Base-by-base conservation (phyloP, 805 yeast species). In the Ogataea pignaliae region DNA sequence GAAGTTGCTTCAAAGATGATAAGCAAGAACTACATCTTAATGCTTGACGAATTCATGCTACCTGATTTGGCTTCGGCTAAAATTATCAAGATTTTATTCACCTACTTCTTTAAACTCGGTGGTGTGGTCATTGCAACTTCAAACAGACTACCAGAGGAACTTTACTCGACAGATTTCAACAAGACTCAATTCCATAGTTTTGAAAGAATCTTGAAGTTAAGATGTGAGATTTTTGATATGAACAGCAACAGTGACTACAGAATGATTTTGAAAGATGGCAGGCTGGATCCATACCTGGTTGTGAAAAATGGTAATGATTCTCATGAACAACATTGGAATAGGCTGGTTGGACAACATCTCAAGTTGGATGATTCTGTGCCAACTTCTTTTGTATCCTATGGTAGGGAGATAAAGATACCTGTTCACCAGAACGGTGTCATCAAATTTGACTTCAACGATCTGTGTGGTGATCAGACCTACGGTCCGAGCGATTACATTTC, bases 41-140 rank as follows among this genome's bases (percentile, higher is more conserved):
- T 83, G 60, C 61, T 84, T 34, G 90, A 84, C 58, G 90, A 85
- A 59, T 84, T 84, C 63, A 81, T 83, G 85, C 57, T 84, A 29
- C 90, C 90, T 0, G 90, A 84, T 56, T 71, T 85, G 32, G 86
- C 88, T 0, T 75, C 85, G 17, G 89, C 88, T 1, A 83, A 81
- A 53, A 80, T 84, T 32, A 66, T 84, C 44, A 78, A 80, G 58
- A 70, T 81, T 12, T 61, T 84, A 40, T 81, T 84, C 61, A 79
- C 84, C 0, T 81, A 77, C 57, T 84, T 77, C 63, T 83, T 84
- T 68, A 82, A 79, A 52, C 59, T 84, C 11, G 90, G 90, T 3
- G 90, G 90, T 4, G 86, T 84, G 0, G 61, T 84, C 36, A 83
- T 84, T 17, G 88, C 89, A 3, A 84, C 88, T 2, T 79, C 87